Base-by-base conservation (phyloP, 2,329 filamentous ascomycete species). In the Aspergillus sp. region DNA sequence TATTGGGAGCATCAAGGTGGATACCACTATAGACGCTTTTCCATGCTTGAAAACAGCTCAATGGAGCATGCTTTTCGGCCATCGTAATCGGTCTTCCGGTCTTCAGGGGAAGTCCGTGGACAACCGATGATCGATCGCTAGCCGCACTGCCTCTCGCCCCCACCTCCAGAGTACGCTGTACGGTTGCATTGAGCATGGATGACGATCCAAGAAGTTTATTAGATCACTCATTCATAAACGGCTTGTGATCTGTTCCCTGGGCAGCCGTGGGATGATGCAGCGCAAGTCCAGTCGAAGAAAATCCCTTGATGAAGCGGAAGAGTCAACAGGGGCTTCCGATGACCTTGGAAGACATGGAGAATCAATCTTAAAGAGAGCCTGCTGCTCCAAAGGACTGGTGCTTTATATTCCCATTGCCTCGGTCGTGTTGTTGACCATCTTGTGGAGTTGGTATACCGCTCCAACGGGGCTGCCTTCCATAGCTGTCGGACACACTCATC, bases 281-380 rank as follows among this genome's bases (percentile, higher is more conserved):
- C 45, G 52, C 42, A 45, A 57, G 44, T 49, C 53, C 21, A 65
- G 62, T 55, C 56, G 53, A 31, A 49, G 53, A 50, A 56, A 54
- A 41, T 47, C 32, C 34, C 14, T 10, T 38, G 34, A 38, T n/a
- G 11, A 16, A 38, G 34, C 13, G 3, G 34, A 17, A n/a, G 5
- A 29, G 25, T 29, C 25, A 29, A 29, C 25, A 10, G 25, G 25
- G 7, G 25, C 9, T 3, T 29, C 25, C 25, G 25, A 29, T 29
- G 25, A 29, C 40, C 19, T 21, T 7, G 40, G 16, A 10, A 21
- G 21, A 5, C 11, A 42, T 38, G 34, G 17, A 21, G 21, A 20
- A 2, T 7, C 2, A 21, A 42, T 13, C 7, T 6, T 19, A 17
- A 42, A 11, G 40, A 13, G 16, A 23, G n/a, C 5, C 2, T 42